Base-by-base conservation (phyloP, 2,329 filamentous ascomycete species). In the Zopfia rhizophila region DNA sequence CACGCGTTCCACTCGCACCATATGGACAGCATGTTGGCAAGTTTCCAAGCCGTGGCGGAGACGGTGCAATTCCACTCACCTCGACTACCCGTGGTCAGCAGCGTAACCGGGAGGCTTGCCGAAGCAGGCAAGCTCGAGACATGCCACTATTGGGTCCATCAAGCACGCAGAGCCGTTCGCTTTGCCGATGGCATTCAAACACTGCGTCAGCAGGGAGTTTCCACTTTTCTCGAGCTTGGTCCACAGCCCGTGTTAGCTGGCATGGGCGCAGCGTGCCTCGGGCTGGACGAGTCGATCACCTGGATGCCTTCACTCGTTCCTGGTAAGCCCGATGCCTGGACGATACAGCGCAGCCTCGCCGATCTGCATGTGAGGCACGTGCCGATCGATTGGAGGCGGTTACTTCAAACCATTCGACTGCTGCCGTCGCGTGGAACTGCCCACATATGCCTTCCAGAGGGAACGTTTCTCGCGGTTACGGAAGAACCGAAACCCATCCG, bases 371-470 rank as follows among this genome's bases (percentile, higher is more conserved):
- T 63, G 1, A 72, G 71, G 1, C 85, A 84, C 1, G 56, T 84
- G 2, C 69, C 75, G 7, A 69, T 89, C 18, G 71, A 83, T 53
- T 89, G 84, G 83, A 76, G n/a, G 78, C 33, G 83, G 84, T 61
- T 85, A 80, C 56, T 79, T 84, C 59, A 66, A 74, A 5, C 73
- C 77, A 18, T 82, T 81, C 49, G 69, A 76, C 44, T 49, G 60
- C 2, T 68, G 66, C 3, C 66, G 72, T 2, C 67, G 85, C 3
- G 62, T 85, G 2, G 70, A 79, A 19, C 64, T 88, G 4, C 83
- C 84, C 2, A 50, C 58, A 2, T 72, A 72, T 42, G 37, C 37
- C 7, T 72, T 53, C 38, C 44, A 51, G 21, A 36, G 63, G 18
- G 61, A 65, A 41, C 59, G 61, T n/a, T 24, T 63, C 24, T 22